These are phyloP conservation scores for Oropetium thomaeum DNA, from an alignment of 176 grass and related monocot species.

Conservation along the genomic window DNA sequence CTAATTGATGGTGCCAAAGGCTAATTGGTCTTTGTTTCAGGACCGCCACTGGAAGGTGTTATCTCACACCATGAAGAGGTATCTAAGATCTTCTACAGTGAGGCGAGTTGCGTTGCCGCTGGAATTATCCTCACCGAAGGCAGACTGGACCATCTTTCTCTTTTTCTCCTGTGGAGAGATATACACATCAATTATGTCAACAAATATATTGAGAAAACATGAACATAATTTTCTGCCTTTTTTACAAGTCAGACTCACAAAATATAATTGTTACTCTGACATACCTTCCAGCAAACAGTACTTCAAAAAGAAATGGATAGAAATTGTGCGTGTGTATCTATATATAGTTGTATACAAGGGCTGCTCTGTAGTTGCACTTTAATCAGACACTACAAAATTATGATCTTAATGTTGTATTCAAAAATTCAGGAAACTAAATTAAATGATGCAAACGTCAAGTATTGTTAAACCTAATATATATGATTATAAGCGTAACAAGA, in stretches of 20 bases:
- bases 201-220: neutral
- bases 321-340: too few relatives aligned
- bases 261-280: neutral
- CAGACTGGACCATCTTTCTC: constrained; percentile 75
- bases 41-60: neutral
- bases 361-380: too few relatives aligned
- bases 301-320: neutral
- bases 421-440: neutral
- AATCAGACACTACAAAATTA: neutral
- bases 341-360: neutral
- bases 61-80: constrained; percentile 71
- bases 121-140: constrained; percentile 65
- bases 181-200: neutral
- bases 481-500: neutral
- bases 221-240: neutral
- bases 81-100: constrained; percentile 76
- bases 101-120: constrained; percentile 56
- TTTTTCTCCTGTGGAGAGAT: constrained; percentile 67
- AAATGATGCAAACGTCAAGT: neutral
- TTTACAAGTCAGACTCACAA: neutral
- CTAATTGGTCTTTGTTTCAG: neutral
- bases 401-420: neutral
- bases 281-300: neutral
- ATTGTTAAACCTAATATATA: too few relatives aligned
- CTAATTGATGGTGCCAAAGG: neutral